Conservation (phyloP, 116 monocot genomes). For the Posidonia oceanica region DNA sequence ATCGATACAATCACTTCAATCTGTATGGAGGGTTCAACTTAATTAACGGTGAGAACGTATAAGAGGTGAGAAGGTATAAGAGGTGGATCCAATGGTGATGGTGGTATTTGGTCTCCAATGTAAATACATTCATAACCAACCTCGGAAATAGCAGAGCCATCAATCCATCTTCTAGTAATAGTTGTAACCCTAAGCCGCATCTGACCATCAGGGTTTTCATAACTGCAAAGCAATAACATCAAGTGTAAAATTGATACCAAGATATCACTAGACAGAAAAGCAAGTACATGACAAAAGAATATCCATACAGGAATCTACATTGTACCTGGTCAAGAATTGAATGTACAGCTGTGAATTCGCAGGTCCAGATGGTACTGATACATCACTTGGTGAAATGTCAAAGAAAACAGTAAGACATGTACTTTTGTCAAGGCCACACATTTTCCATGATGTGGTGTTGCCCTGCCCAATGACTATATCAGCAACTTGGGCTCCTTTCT, state of each 20-base stretch:
- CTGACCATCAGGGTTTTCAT: conserved; percentile 84
- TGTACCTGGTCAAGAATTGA: conserved; percentile 84
- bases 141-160: conserved; percentile 57
- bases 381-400: conserved; percentile 85
- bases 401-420: conserved; percentile 95
- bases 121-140: conserved; percentile 22
- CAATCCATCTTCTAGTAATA: conserved; percentile 77
- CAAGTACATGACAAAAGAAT: not conserved
- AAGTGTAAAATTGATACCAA: not conserved
- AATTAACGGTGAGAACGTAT: too few relatives aligned
- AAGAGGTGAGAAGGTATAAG: too few relatives aligned
- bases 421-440: conserved; percentile 89
- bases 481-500: conserved; percentile 85
- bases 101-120: not conserved
- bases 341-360: conserved; percentile 79
- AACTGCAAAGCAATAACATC: conserved; percentile 38
- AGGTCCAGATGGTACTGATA: conserved; percentile 49
- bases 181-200: conserved; percentile 83
- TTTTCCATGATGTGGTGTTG: conserved; percentile 87
- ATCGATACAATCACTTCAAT: too few relatives aligned
- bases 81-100: too few relatives aligned
- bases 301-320: not conserved
- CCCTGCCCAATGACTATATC: conserved; percentile 88
- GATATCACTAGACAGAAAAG: conserved; percentile 2
- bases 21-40: too few relatives aligned